Base-by-base conservation (phyloP, 441 rosid genomes). In the Sinapis alba region DNA sequence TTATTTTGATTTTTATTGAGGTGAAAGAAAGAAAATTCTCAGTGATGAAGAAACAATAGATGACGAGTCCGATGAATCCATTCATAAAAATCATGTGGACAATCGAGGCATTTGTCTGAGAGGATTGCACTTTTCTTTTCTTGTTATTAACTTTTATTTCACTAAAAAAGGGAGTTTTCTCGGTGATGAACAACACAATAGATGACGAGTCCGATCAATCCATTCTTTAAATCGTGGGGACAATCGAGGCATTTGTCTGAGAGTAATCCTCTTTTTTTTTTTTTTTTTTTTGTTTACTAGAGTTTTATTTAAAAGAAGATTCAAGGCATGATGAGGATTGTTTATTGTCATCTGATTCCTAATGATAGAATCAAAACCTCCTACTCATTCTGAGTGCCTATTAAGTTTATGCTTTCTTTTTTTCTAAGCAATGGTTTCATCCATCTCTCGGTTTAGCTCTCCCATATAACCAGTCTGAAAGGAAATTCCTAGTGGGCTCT, bases 211-310 rank as follows among this genome's bases (percentile, higher is more conserved):
- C 96, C 84, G 93, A 92, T 77, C 7, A 60, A 72, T 89, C 89
- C 95, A 87, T 89, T 88, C 93, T 65, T 80, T 75, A 68, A 78
- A 79, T 82, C 79, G 83, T 88, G 97, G 84, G 82, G 96, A 92
- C 97, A 85, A 86, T 57, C 86, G 96, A 90, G 97, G 96, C 94
- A 92, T 92, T 92, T 92, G 97, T 85, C 93, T 80, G 96, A 92
- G 96, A 90, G 96, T 66, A 80, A 59, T 54, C 62, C 69, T n/a
- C 7, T 23, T 19, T 65, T 19, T 5, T 34, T 8, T 10, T 0
- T 18, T 5, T 63, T 38, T 12, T 13, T 4, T 41, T 12, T 10
- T 21, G 12, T 13, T 19, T 1, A 9, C 50, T 21, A 20, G 20
- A 23, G 2, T 7, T 64, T 65, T n/a, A 0, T 1, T 2, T 4